Evolutionary conservation across 805 yeast species (phyloP), one percentile per base, ranked within the genome.

Genomic region (Dipodascopsis tothii): DNA sequence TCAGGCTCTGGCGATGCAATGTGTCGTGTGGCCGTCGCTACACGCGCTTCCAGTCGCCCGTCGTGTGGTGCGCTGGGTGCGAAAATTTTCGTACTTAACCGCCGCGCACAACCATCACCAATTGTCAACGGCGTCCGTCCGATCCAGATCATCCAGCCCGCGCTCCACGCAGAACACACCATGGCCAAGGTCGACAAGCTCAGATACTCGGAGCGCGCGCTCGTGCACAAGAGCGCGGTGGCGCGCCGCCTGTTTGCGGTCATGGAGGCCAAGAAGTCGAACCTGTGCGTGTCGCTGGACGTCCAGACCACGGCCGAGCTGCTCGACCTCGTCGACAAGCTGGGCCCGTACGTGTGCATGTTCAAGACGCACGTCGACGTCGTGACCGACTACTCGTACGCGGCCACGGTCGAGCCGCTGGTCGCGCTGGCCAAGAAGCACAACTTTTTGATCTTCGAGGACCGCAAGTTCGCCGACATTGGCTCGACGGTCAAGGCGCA

Each of bases 401-500:
- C 85, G 42, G 74, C 72, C 1, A 88, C 96, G 0, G 74, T 90
- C 22, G 64, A 65, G 4, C 96, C 97, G 1, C 68, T 92, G 50
- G 65, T 81, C 46, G 77, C 61, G 42, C 69, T 92, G 25, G 77
- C 96, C 18, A 68, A 76, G 56, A 86, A 87, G 60, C 90, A 88
- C 68, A 77, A 82, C 52, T 92, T 92, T 59, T 67, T 92, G 72
- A 81, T 92, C 54, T 92, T 92, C 61, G 99, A 92, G 67, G 99
- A 92, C 67, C 75, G 99, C 52, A 92, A 92, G 67, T 92, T 92
- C 65, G 98, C 99, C 20, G 99, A 92, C 64, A 92, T 92, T 56
- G 99, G 99, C 16, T 86, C 88, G 60, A 92, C 98, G 1, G 98
- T 92, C 43, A 88, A 90, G 67, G 75, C 85, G 36, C 98, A 92